Percentiles rank a stretch among this genome's conserved stretches.
phyloP scores from a whole-genome alignment of 2,329 filamentous ascomycete species.

The Talaromyces atroroseus region DNA sequence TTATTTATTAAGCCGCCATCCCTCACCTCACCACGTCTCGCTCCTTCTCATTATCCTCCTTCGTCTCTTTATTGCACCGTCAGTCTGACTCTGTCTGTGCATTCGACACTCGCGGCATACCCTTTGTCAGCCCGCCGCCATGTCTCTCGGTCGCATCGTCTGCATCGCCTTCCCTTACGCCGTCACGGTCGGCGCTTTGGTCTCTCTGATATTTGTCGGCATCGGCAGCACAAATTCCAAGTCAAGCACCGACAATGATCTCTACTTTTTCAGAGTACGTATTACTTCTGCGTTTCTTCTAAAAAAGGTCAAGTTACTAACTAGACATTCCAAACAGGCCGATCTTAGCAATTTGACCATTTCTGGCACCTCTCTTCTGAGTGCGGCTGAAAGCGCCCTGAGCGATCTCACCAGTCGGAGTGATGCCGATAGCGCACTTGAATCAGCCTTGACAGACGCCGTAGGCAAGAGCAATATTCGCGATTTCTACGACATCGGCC shows the following conservation, averaged over 20 bases:
- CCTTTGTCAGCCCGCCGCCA: constrained; percentile 25
- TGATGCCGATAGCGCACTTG: neutral
- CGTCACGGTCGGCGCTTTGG: constrained; percentile 69
- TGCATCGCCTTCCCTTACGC: constrained; percentile 85
- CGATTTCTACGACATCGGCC: constrained; percentile 72
- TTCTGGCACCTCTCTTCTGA: constrained; percentile 25
- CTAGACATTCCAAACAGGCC: constrained; percentile 33
- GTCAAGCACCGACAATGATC: constrained; percentile 41
- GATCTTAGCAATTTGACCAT: constrained; percentile 58
- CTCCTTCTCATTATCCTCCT: neutral
- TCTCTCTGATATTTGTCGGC: constrained; percentile 59
- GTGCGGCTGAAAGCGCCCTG: constrained; percentile 6
- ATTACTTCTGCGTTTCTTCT: neutral
- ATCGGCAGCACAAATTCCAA: constrained; percentile 51
- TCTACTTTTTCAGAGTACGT: constrained; percentile 51
- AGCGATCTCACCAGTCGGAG: constrained; percentile 20
- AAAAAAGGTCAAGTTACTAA: neutral
- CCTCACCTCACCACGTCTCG: neutral
- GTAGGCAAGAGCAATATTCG: constrained; percentile 54
- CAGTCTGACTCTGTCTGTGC: no score
- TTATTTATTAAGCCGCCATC: neutral
- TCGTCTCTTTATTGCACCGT: neutral
- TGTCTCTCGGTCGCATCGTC: constrained; percentile 72
- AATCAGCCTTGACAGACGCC: constrained; percentile 30
- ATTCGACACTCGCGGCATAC: no score